Evolutionary conservation across 1,284 basidiomycete genomes (phyloP), one percentile per base, ranked within the genome.

Genomic region (Tilletiaria anomala): DNA sequence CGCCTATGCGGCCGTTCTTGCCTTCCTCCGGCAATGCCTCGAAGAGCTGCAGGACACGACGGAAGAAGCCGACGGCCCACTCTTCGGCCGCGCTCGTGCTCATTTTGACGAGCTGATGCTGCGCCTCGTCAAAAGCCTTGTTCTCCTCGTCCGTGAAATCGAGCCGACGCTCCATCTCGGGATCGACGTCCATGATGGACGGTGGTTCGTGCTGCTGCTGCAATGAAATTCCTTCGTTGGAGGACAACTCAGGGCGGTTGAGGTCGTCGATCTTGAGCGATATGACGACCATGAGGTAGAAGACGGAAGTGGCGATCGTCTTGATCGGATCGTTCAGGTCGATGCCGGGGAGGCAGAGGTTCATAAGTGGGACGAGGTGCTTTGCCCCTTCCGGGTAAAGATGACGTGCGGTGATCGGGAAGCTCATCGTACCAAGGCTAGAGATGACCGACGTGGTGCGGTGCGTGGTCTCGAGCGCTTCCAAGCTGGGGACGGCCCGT

Each of bases 1-100:
- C 86, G 26, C 85, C 85, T 1, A 80, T 83, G 6, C 75, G 79
- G 52, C 83, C 68, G 35, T 58, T 57, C 50, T 67, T 67, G 53
- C 85, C 84, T 68, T 89, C 88, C 61, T 97, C 89, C 0, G 93
- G 91, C 5, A 97, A 73, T 58, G 91, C 86, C 69, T 89, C 84
- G 58, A 84, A 91, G 4, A 97, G 70, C 0, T 82, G 77, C 37
- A 97, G 73, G 24, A 96, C 79, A 6, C 86, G 76, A 5, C 82
- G 77, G 55, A 96, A 79, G 48, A 93, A 81, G 32, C 83, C 81
- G 0, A 78, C 76, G 3, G 91, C 79, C 91, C 91, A 96, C 55
- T 87, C 83, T 48, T 81, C 76, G 58, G 87, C 83, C 57, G 87
- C 83, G 42, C 76, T 75, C 44, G 70, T 73, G 48, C 74, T 77